Evolutionary conservation across 2,329 filamentous ascomycete genomes (phyloP), one percentile per base, ranked within the genome.

Genomic region (Fusarium aywerte): DNA sequence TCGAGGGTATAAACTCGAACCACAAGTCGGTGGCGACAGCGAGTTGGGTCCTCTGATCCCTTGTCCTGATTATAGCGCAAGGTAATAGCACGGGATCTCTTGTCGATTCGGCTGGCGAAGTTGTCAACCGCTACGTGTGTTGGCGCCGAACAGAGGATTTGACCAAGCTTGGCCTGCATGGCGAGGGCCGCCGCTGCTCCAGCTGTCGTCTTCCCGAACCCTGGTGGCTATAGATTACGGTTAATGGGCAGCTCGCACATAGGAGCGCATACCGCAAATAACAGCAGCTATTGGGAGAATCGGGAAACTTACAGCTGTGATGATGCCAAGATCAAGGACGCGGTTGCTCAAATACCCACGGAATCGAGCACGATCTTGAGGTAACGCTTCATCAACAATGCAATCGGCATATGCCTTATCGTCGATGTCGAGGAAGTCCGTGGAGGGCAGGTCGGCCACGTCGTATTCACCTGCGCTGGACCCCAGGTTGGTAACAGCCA

Each of bases 201-300:
- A 1, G 38, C 11, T 0, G 60, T 40, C 0, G 71, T 72, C 18
- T 71, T 73, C 1, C 68, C 71, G 10, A 62, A 67, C 0, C 68
- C 68, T 13, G 68, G 27, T 15, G 25, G 1, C 11, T n/a, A 10
- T 25, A 25, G n/a, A n/a, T 8, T 25, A 5, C 8, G 25, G 25
- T 25, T 25, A 25, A 25, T 25, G 25, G 5, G 8, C 5, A 25
- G 25, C 25, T 25, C 18, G 21, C n/a, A 11, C 35, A 20, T 20
- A 10, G 20, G 7, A 13, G 11, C 5, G 42, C 44, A 15, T 3
- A 3, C 16, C 7, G 4, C 9, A 11, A 47, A 21, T n/a, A 7
- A 25, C 7, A 13, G 2, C 29, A 31, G 5, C 8, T 5, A 2
- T 27, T 18, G 7, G 44, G 3, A 25, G 25, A 25, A 25, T 25